These are phyloP conservation scores for Thermothielavioides terrestris DNA, from an alignment of 495 filamentous ascomycete species.

Conservation along the genomic window DNA sequence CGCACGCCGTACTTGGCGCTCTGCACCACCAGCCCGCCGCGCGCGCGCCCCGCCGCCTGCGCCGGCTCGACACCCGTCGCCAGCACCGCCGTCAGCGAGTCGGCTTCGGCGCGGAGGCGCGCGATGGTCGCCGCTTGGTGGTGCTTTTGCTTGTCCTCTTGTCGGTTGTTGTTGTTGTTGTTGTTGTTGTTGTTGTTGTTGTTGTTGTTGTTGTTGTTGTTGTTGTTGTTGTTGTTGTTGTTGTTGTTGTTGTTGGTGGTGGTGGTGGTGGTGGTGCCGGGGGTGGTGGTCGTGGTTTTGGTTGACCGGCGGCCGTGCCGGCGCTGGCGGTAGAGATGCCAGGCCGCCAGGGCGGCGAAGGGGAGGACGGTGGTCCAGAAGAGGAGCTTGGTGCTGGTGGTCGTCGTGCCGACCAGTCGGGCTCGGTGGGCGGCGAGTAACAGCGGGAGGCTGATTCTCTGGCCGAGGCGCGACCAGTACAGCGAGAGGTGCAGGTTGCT, in stretches of 20 bases:
- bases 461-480: slow-evolving; percentile 30
- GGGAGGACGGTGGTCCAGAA: slow-evolving; percentile 38
- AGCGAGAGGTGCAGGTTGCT: slow-evolving; percentile 27
- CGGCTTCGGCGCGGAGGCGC: slow-evolving; percentile 39
- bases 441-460: slow-evolving; percentile 28
- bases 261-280: slow-evolving; percentile 32
- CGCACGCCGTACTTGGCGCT: slow-evolving; percentile 28
- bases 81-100: slow-evolving; percentile 47
- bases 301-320: neutral
- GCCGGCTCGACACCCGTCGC: slow-evolving; percentile 39
- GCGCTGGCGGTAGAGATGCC: slow-evolving; percentile 40
- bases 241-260: slow-evolving; percentile 32
- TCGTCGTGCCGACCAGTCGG: slow-evolving; percentile 1
- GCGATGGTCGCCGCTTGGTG: slow-evolving; percentile 34
- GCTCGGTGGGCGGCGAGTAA: slow-evolving; percentile 16
- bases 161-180: slow-evolving; percentile 29
- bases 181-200: no score
- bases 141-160: slow-evolving; percentile 29
- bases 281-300: no score
- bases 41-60: slow-evolving; percentile 34
- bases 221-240: slow-evolving; percentile 27
- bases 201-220: slow-evolving; percentile 26
- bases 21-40: slow-evolving; percentile 24
- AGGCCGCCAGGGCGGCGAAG: slow-evolving; percentile 41
- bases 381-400: slow-evolving; percentile 12